Evolutionary conservation across 495 filamentous ascomycete species (phyloP).

Genomic region (Aspergillus asperescens): DNA sequence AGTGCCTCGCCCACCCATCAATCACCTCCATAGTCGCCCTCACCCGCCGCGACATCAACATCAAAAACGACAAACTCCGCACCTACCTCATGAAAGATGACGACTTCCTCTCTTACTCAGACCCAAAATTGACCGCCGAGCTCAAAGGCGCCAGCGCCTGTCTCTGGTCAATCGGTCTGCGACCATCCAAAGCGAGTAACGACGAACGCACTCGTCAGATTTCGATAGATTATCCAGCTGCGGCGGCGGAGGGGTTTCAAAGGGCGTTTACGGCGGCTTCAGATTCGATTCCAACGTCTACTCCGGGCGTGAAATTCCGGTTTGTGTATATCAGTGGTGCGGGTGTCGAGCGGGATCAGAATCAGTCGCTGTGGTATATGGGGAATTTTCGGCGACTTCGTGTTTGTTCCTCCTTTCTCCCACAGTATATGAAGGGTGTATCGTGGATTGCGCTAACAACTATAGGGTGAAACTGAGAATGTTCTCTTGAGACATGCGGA

Average conservation of each 20-base stretch:
- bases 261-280: neutral
- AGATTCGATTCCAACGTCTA: neutral
- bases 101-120: constrained; percentile 43
- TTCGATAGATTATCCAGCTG: constrained; percentile 40
- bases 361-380: constrained; percentile 38
- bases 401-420: constrained; percentile 22
- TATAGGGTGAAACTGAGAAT: constrained; percentile 40
- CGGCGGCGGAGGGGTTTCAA: constrained; percentile 39
- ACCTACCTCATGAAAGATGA: constrained; percentile 31
- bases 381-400: constrained; percentile 40
- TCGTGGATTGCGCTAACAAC: neutral
- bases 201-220: constrained; percentile 25
- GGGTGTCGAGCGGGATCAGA: constrained; percentile 42
- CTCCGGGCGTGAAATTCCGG: constrained; percentile 26
- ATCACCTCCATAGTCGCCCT: constrained; percentile 48
- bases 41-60: constrained; percentile 36
- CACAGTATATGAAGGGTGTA: neutral
- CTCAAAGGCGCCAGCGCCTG: constrained; percentile 48
- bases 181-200: constrained; percentile 9
- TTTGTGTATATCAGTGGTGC: constrained; percentile 50
- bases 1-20: constrained; percentile 36
- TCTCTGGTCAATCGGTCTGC: constrained; percentile 39
- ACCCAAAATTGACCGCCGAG: constrained; percentile 27
- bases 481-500: constrained; percentile 30
- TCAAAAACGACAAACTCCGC: constrained; percentile 36